Percentiles rank a stretch among this genome's conserved stretches.
These are phyloP conservation scores for Macrophomina phaseolina DNA, from an alignment of 2,329 filamentous ascomycete species.

Conservation along the genomic window DNA sequence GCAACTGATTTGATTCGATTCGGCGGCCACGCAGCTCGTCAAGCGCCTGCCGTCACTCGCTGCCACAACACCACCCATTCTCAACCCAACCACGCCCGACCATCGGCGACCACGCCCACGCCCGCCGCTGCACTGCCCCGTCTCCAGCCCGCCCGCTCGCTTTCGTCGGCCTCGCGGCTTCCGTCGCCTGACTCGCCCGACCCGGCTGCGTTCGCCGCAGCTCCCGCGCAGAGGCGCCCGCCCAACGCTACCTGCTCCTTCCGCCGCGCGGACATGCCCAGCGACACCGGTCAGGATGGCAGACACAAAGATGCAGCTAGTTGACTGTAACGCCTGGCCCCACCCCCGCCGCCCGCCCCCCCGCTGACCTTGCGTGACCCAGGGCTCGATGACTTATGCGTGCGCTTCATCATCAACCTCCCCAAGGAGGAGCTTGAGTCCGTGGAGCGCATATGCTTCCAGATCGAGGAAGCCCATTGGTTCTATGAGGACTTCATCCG, in stretches of 20 bases:
- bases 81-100: conserved; percentile 6
- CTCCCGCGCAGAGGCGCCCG: conserved; percentile 39
- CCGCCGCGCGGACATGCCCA: conserved; percentile 61
- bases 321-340: conserved; percentile 73
- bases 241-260: conserved; percentile 1
- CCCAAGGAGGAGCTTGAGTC: conserved; percentile 88
- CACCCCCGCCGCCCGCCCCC: background rate
- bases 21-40: conserved; percentile 17
- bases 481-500: conserved; percentile 99
- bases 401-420: conserved; percentile 97
- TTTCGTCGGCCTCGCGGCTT: background rate
- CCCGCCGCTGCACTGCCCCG: conserved; percentile 27
- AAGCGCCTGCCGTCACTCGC: background rate
- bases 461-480: conserved; percentile 99
- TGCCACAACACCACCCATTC: conserved; percentile 7
- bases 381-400: conserved; percentile 98
- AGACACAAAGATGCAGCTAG: conserved; percentile 80
- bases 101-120: conserved; percentile 14
- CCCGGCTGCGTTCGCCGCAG: conserved; percentile 28
- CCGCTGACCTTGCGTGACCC: conserved; percentile 28
- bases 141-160: conserved; percentile 15
- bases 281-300: conserved; percentile 69
- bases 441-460: conserved; percentile 94
- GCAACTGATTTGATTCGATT: background rate
- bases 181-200: conserved; percentile 6